Evolutionary conservation across 129 eudicot species (phyloP), one percentile per base, ranked within the genome.

Genomic region (Daucus carota): DNA sequence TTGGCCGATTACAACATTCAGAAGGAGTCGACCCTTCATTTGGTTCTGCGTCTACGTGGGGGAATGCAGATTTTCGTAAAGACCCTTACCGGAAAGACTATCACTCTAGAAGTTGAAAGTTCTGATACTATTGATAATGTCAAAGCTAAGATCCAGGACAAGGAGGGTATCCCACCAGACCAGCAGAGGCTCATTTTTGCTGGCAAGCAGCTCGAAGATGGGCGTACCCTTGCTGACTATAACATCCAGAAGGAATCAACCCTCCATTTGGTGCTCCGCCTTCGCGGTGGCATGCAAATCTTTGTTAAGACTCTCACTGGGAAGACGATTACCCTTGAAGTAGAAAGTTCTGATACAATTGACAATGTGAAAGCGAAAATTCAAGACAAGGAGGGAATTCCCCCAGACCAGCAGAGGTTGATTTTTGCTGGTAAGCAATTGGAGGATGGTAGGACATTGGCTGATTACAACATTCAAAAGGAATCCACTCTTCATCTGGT

Each of bases 121-220:
- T 54, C 65, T 54, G 65, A 54, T 24, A 54, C 65, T n/a, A 54
- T 54, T n/a, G 65, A 54, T 54, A 54, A 54, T 54, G 65, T 54
- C 65, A 54, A 54, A 54, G 65, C 65, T 54, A 54, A 54, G 14
- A 54, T 54, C 13, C 65, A 54, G 65, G 65, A 54, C 65, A 54
- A 54, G 31, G 65, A 54, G 31, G 65, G 65, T 6, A 54, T 54
- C 31, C 65, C 65, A 22, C 65, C 65, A 8, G 65, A 54, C 65
- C 65, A 54, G 31, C 65, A 54, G 31, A 54, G 65, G 31, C 31
- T 54, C 14, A 54, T 54, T 24, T 54, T 54, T 6, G 65, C 65
- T 54, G 65, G 65, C 3, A 54, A 54, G 14, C 65, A 54, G 28
- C 31, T 54, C 0, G 65, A 54, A 9, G 65, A 54, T 6, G 65